Conservation (phyloP, 2,329 filamentous ascomycete genomes). For the Periconia macrospinosa region DNA sequence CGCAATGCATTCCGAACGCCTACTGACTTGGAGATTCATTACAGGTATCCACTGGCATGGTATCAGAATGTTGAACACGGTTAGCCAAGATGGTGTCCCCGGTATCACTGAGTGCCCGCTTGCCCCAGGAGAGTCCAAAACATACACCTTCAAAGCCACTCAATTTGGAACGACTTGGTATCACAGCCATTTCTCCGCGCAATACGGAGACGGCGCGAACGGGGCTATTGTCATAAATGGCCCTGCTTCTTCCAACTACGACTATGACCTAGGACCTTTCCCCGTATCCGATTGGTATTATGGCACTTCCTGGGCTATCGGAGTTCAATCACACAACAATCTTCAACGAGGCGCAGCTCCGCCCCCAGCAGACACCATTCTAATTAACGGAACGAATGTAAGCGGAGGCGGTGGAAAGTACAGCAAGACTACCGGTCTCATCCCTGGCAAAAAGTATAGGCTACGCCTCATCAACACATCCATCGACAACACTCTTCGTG, state of each 20-base stretch:
- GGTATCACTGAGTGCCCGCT: conserved; percentile 57
- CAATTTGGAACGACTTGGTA: conserved; percentile 31
- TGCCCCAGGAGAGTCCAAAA: conserved; percentile 45
- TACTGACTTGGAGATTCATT: no score
- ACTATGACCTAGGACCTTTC: conserved; percentile 62
- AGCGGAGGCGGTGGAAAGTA: conserved; percentile 40
- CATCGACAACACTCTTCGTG: conserved; percentile 24
- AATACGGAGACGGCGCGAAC: conserved; percentile 46
- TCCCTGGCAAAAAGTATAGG: conserved; percentile 55
- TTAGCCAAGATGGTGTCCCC: conserved; percentile 57
- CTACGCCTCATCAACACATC: conserved; percentile 59
- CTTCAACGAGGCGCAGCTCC: conserved; percentile 32
- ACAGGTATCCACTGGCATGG: conserved; percentile 62
- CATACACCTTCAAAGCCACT: conserved; percentile 24
- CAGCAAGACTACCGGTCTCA: conserved; percentile 15
- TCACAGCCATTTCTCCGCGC: conserved; percentile 38
- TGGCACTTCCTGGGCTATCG: conserved; percentile 18
- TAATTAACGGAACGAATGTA: conserved; percentile 30
- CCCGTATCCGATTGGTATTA: conserved; percentile 65
- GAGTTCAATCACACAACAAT: conserved; percentile 19
- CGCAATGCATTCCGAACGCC: no score
- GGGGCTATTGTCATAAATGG: conserved; percentile 45
- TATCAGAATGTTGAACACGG: conserved; percentile 50
- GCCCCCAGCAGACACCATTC: conserved; percentile 44
- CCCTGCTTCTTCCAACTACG: conserved; percentile 46